phyloP scores from a whole-genome alignment of 2,329 filamentous ascomycete genomes.

The Aspergillus sp. region DNA sequence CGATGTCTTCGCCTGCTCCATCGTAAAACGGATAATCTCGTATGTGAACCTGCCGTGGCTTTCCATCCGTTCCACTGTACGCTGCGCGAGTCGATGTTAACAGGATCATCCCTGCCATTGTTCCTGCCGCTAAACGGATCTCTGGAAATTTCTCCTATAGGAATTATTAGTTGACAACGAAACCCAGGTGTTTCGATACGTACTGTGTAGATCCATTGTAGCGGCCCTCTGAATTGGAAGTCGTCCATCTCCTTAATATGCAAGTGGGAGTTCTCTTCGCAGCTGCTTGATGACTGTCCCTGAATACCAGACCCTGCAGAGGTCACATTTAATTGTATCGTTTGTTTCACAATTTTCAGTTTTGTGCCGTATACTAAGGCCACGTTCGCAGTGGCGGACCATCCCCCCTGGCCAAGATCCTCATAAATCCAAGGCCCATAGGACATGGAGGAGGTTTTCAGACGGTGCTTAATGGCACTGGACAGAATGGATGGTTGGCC shows the following conservation, averaged over 20 bases:
- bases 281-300: conserved; percentile 6
- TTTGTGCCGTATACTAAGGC: conserved; percentile 28
- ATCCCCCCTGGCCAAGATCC: not conserved
- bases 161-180: conserved; percentile 5
- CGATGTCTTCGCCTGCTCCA: conserved; percentile 5
- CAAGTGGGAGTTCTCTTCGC: conserved; percentile 12
- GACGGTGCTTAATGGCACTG: conserved; percentile 21
- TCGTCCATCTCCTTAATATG: conserved; percentile 7
- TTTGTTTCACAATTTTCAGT: conserved; percentile 25
- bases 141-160: conserved; percentile 19
- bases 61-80: conserved; percentile 13
- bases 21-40: conserved; percentile 22
- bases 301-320: not conserved
- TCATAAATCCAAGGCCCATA: conserved; percentile 33
- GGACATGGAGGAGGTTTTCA: conserved; percentile 25
- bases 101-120: conserved; percentile 22
- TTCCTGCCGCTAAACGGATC: conserved; percentile 23
- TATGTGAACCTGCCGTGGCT: conserved; percentile 4
- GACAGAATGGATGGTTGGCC: conserved; percentile 30
- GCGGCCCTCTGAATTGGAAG: conserved; percentile 27
- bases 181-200: not conserved
- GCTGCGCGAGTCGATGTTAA: conserved; percentile 17
- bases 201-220: conserved; percentile 33
- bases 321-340: conserved; percentile 11
- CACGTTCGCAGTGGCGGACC: conserved; percentile 22